phyloP scores from a whole-genome alignment of 306 rosid genomes.

The Cicer chorassanicum region DNA sequence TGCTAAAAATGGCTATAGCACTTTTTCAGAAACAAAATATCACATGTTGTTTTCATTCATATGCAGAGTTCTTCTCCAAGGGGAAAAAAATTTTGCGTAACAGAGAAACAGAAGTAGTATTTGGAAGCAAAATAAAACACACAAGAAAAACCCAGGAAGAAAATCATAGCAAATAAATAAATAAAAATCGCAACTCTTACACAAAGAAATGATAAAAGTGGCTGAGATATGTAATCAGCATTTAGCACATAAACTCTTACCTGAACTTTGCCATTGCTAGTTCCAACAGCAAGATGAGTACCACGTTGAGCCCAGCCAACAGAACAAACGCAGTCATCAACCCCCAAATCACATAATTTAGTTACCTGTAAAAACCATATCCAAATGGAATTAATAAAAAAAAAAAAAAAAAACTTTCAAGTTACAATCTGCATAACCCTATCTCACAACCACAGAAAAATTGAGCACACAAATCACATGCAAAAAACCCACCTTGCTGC shows the following conservation, averaged over 20 bases:
- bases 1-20: slow-evolving; percentile 13
- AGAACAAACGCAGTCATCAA: slow-evolving; percentile 89
- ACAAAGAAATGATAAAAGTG: background rate
- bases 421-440: slow-evolving; percentile 3
- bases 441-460: slow-evolving; percentile 2
- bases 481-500: slow-evolving; percentile 76
- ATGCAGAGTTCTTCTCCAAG: background rate
- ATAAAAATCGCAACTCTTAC: background rate
- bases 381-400: slow-evolving; percentile 33
- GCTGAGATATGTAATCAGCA: background rate
- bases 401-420: background rate
- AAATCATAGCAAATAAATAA: slow-evolving; percentile 24
- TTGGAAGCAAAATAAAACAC: slow-evolving; percentile 7
- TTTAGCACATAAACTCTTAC: slow-evolving; percentile 53
- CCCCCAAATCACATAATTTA: slow-evolving; percentile 93
- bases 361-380: slow-evolving; percentile 70
- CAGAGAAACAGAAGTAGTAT: slow-evolving; percentile 4
- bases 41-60: slow-evolving; percentile 12
- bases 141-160: slow-evolving; percentile 4
- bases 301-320: slow-evolving; percentile 99
- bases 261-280: slow-evolving; percentile 93
- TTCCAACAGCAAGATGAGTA: slow-evolving; percentile 95
- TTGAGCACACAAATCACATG: slow-evolving; percentile 7
- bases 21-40: background rate
- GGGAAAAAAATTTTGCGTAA: background rate